Evolutionary conservation across 768 basidiomycete species (phyloP), one percentile per base, ranked within the genome.

Genomic region (Mycena venus): DNA sequence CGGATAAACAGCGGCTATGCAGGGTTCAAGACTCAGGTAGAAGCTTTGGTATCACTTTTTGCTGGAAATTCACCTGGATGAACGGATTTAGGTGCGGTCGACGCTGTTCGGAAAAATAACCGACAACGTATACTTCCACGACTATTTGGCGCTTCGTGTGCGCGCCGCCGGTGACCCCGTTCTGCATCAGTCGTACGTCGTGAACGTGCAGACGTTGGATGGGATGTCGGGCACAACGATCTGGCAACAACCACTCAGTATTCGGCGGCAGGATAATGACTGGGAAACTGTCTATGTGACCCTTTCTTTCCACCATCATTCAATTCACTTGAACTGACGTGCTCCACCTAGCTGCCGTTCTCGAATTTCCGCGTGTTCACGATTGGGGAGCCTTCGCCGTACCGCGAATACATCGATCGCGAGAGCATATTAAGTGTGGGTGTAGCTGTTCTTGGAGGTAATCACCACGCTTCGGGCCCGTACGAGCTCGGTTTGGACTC

Each of bases 161-260:
- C 92, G 95, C 19, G 90, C 93, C 72, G 89, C 89, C 29, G 97
- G 96, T 3, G 91, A 95, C 75, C 91, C 92, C 25, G 88, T 90
- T 47, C 94, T 94, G 49, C 90, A 92, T 74, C 91, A 91, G 76
- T 92, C 95, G n/a, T 99, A 96, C 87, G 97, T 94, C 77, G 94
- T 96, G 59, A 99, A 99, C 83, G 85, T 99, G 56, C 97, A 98
- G 82, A 98, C 96, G 3, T 94, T 96, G 63, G 94, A 95, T 0
- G 88, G 91, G 53, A 87, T 95, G 60, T 89, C 91, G 61, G 59
- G 68, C 10, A 93, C 92, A 42, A 96, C 98, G 81, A 85, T 99
- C n/a, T 99, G 95, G 93, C 98, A 98, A 80, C 97, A 99, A 77
- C 90, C 95, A 38, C 86, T 99, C n/a, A 95, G 90, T 83, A 94